Conservation (phyloP, 1,284 basidiomycete species). For the Xanthoconium separans region DNA sequence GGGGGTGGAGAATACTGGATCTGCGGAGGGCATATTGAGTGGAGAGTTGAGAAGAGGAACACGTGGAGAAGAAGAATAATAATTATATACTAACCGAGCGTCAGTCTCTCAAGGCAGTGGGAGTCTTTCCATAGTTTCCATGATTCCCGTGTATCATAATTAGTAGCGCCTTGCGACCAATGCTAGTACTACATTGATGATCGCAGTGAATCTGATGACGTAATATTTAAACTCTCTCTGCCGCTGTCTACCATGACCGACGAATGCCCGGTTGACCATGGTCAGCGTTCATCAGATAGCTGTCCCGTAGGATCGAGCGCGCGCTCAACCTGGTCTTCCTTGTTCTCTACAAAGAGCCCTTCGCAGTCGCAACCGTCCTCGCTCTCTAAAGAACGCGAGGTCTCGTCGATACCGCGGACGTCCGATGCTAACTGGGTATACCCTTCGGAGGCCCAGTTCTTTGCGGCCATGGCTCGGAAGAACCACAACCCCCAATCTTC, state of each 20-base stretch:
- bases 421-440: slow-evolving; percentile 88
- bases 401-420: slow-evolving; percentile 85
- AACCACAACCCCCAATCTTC: slow-evolving; percentile 78
- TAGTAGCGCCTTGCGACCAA: too few relatives aligned
- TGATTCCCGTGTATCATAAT: too few relatives aligned
- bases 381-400: slow-evolving; percentile 70
- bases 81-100: too few relatives aligned
- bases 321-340: slow-evolving; percentile 51
- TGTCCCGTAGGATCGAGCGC: slow-evolving; percentile 44
- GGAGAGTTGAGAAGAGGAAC: background rate
- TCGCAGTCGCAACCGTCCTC: slow-evolving; percentile 34
- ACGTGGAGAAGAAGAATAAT: background rate
- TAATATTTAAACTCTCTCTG: slow-evolving; percentile 11
- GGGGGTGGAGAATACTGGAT: slow-evolving; percentile 59
- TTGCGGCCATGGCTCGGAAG: slow-evolving; percentile 92
- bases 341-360: slow-evolving; percentile 37
- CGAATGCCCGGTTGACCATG: slow-evolving; percentile 67
- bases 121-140: too few relatives aligned
- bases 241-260: slow-evolving; percentile 36
- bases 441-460: slow-evolving; percentile 98
- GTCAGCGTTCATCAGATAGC: slow-evolving; percentile 29
- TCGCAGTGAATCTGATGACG: slow-evolving; percentile 17
- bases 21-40: slow-evolving; percentile 51
- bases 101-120: too few relatives aligned
- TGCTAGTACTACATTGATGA: too few relatives aligned